Evolutionary conservation across 805 yeast species (phyloP), one percentile per base, ranked within the genome.

Genomic region (Helenozyma baotianmanensis): DNA sequence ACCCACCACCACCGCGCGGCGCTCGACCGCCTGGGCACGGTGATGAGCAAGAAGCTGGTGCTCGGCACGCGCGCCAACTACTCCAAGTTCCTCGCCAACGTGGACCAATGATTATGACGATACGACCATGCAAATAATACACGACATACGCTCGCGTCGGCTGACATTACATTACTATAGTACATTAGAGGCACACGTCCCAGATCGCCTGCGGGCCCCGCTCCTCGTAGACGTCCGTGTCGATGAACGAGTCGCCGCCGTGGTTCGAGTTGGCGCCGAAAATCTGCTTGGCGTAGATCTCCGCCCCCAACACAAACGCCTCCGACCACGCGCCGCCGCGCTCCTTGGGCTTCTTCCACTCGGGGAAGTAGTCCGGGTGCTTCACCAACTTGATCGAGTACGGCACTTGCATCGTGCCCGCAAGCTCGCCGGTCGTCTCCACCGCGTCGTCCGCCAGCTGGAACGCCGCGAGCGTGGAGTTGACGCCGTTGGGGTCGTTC

Each of bases 301-400:
- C 85, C 2, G 84, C 95, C 2, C 97, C 97, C 40, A 89, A 62
- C 52, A 89, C 86, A 38, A 77, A 70, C 21, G 81, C 76, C 45
- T 85, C 88, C 37, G 81, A 79, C 73, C 72, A 66, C 17, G 82
- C 80, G 1, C 90, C 88, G 23, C 61, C 59, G 26, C 39, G 48
- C 18, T 61, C 68, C 50, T 64, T 64, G 6, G 72, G 69, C 40
- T 58, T 55, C 60, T 89, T 89, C 97, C 97, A 90, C 45, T 86
- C 95, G 1, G 95, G 85, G 61, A 90, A 90, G 58, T 90, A 89
- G 35, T 90, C 97, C 0, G 96, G 94, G 56, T 77, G 72, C 48
- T 81, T 80, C 16, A 80, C 77, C 30, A 78, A 53, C 44, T 74
- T 77, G 35, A 89, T 72, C 10, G 78, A 67, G n/a, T 79, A 77